Conservation (phyloP, 148 eudicot species). For the Vaccinium vitisidaea region DNA sequence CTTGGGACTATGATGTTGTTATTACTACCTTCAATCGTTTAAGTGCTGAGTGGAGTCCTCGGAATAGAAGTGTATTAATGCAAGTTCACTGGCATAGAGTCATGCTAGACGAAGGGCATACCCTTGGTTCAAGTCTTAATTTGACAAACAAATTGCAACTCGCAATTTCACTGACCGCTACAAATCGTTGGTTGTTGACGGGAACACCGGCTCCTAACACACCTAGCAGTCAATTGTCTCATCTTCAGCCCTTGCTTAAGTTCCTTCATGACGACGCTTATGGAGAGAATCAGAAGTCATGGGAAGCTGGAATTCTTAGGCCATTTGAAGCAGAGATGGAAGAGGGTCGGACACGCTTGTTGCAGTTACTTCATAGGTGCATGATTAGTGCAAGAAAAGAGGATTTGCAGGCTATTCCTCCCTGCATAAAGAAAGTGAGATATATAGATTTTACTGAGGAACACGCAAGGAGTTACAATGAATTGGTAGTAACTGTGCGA, state of each 20-base stretch:
- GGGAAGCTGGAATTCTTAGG: constrained; percentile 82
- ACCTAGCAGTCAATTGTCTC: constrained; percentile 80
- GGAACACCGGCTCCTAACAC: constrained; percentile 98
- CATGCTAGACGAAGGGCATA: constrained; percentile 94
- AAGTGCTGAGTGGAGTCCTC: constrained; percentile 90
- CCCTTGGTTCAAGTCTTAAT: constrained; percentile 85
- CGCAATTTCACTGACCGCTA: constrained; percentile 70
- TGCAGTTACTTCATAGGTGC: constrained; percentile 80
- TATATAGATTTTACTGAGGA: constrained; percentile 67
- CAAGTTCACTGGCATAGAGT: constrained; percentile 94
- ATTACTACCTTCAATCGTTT: constrained; percentile 84
- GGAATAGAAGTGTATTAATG: constrained; percentile 69
- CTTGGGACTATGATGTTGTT: constrained; percentile 97
- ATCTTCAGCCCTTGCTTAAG: constrained; percentile 86
- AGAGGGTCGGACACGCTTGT: constrained; percentile 77
- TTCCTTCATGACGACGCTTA: constrained; percentile 87
- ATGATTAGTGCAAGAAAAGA: constrained; percentile 95
- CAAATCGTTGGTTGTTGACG: constrained; percentile 91
- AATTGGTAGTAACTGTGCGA: constrained; percentile 82
- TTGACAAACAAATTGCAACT: constrained; percentile 92
- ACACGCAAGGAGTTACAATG: constrained; percentile 87
- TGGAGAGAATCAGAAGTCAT: constrained; percentile 71
- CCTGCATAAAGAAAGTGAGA: constrained; percentile 74
- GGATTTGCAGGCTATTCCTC: constrained; percentile 81
- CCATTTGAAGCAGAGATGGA: constrained; percentile 94